These are phyloP conservation scores for Sindora glabra DNA, from an alignment of 306 rosid genomes.

Conservation along the genomic window DNA sequence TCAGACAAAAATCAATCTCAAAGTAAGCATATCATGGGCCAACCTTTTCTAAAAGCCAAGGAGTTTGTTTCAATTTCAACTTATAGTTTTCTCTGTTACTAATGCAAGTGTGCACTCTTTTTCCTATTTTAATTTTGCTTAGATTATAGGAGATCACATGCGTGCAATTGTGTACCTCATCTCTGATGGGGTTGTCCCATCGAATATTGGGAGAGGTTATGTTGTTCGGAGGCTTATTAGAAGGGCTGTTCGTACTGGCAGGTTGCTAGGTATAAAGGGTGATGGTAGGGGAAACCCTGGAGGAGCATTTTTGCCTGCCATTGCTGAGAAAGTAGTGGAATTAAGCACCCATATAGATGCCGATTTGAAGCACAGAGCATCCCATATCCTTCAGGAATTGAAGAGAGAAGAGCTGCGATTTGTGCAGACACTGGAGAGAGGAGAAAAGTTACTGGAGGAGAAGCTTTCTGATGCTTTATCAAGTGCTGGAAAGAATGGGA, in stretches of 20 bases:
- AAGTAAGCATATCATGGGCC: constrained; percentile 36
- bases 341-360: constrained; percentile 58
- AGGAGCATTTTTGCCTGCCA: constrained; percentile 78
- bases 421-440: constrained; percentile 90
- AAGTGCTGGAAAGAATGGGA: constrained; percentile 49
- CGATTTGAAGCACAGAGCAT: constrained; percentile 55
- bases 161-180: constrained; percentile 94
- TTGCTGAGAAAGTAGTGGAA: constrained; percentile 77
- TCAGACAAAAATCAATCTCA: constrained; percentile 57
- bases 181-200: constrained; percentile 86
- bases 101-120: neutral
- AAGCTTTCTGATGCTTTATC: constrained; percentile 60
- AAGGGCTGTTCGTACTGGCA: constrained; percentile 89
- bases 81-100: neutral
- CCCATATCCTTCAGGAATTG: constrained; percentile 71
- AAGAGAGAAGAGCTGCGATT: constrained; percentile 94
- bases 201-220: constrained; percentile 90
- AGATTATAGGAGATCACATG: constrained; percentile 95
- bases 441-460: constrained; percentile 81
- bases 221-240: constrained; percentile 87
- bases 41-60: constrained; percentile 1
- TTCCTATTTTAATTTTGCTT: constrained; percentile 8
- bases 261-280: constrained; percentile 87
- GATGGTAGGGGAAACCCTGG: constrained; percentile 75
- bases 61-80: constrained; percentile 20